Base-by-base conservation (phyloP, 176 grass and related monocot genomes). In the Oryza brachyantha region DNA sequence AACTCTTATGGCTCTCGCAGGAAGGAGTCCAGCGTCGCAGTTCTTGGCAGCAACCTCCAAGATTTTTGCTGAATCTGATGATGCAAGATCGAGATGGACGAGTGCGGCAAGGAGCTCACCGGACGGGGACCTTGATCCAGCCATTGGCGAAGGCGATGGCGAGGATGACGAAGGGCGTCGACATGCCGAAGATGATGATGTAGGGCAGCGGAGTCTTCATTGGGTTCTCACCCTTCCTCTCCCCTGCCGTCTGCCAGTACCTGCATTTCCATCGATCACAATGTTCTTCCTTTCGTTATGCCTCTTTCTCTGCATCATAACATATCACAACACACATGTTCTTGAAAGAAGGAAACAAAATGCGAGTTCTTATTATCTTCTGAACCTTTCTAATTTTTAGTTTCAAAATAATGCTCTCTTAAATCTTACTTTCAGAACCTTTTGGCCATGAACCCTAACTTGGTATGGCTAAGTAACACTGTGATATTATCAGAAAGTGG, bases 181-280 rank as follows among this genome's bases (percentile, higher is more conserved):
- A 94, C 83, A 94, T 89, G 77, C 92, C 96, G 43, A 98, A 98
- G 80, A 98, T 98, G 70, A 98, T 83, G 80, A 98, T 94, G 61
- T 98, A 98, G 0, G 90, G 96, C 60, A 93, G 73, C 26, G 92
- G 92, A 1, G 92, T 94, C 88, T 48, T 94, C 95, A 98, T 98
- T 13, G 95, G 95, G 74, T 98, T 94, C 85, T 98, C 90, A 22
- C 95, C 92, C 78, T 94, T 82, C 77, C 92, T 98, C 77, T 98
- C 95, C 10, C 95, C 95, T 29, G 89, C 87, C 8, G 92, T 83
- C 84, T 93, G 92, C 92, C 88, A 98, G 32, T 94, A 98, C 81
- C 96, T 98, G 83, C 75, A 57, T 66, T 36, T 36, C 7, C 66
- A 27, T 64, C 9, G 48, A 87, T 14, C 67, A 76, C 32, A 46